These are phyloP conservation scores for Mycocentrospora acerina DNA, from an alignment of 2,329 filamentous ascomycete species.

Conservation along the genomic window DNA sequence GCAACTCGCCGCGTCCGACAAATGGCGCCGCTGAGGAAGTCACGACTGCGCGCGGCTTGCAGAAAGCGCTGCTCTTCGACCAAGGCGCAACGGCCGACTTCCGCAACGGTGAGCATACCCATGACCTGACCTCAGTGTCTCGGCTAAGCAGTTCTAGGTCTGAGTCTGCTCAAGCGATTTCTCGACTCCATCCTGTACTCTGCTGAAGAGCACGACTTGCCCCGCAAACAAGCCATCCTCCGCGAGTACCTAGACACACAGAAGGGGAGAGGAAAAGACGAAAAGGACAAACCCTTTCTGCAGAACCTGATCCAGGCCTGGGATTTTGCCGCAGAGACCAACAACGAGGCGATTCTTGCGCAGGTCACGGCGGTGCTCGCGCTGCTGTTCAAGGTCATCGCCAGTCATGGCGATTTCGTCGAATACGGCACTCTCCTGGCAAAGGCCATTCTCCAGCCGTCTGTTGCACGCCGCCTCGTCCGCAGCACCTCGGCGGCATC, in stretches of 20 bases:
- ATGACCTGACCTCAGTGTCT: background rate
- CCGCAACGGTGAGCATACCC: conserved; percentile 25
- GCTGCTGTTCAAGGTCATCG: conserved; percentile 76
- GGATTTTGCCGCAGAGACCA: conserved; percentile 77
- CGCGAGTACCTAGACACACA: conserved; percentile 68
- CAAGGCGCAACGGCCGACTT: conserved; percentile 34
- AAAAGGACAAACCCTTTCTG: conserved; percentile 66
- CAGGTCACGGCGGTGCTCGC: conserved; percentile 79
- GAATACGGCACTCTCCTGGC: conserved; percentile 76
- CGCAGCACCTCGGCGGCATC: conserved; percentile 78
- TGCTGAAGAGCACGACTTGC: conserved; percentile 51
- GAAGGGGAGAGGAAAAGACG: conserved; percentile 50
- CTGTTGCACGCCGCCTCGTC: conserved; percentile 77
- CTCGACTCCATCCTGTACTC: conserved; percentile 65
- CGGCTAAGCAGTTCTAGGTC: conserved; percentile 48
- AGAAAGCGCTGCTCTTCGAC: conserved; percentile 40
- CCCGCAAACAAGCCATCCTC: conserved; percentile 60
- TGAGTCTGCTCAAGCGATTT: conserved; percentile 70
- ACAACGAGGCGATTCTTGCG: conserved; percentile 79
- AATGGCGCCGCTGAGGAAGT: conserved; percentile 30
- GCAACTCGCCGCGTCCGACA: conserved; percentile 23
- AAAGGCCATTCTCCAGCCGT: conserved; percentile 76
- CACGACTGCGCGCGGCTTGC: conserved; percentile 36
- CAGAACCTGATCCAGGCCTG: conserved; percentile 83
- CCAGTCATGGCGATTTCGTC: conserved; percentile 70